These are phyloP conservation scores for Leccinum fibrillosum DNA, from an alignment of 768 basidiomycete genomes.

Conservation along the genomic window DNA sequence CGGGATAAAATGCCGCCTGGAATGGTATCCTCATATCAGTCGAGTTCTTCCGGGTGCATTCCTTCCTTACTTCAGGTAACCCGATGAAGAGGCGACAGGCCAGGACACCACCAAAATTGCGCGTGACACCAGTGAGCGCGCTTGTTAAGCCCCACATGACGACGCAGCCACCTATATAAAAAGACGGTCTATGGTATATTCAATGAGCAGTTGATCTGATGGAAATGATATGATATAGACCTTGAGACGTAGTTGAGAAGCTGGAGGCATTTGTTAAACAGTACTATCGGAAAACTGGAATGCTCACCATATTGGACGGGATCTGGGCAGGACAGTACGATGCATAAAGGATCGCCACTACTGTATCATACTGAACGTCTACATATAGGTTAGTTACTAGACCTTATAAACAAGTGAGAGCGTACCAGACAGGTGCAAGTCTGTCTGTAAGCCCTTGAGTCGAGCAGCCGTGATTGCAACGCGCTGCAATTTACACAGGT, in stretches of 20 bases:
- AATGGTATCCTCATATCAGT: not conserved
- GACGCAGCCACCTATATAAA: not conserved
- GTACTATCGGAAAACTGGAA: not conserved
- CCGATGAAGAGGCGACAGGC: not conserved
- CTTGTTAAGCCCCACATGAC: not conserved
- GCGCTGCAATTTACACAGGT: not conserved
- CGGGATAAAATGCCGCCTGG: constrained; percentile 1
- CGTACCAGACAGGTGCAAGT: not conserved
- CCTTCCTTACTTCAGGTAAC: not conserved
- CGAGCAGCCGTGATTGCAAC: not conserved
- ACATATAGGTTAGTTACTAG: not conserved
- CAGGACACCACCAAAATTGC: not conserved
- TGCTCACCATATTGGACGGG: not conserved
- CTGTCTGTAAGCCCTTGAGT: not conserved
- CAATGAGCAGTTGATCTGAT: not conserved
- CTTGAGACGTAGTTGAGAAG: not conserved
- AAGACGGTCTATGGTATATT: not conserved
- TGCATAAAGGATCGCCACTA: not conserved
- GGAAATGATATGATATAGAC: not conserved
- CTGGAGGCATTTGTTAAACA: not conserved
- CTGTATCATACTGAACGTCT: not conserved
- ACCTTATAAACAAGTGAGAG: not conserved
- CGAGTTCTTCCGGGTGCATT: not conserved
- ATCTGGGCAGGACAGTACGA: not conserved
- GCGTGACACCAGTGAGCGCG: not conserved